Percentiles rank a stretch among this genome's conserved stretches.
These are phyloP conservation scores for Physcia stellaris DNA, from an alignment of 495 filamentous ascomycete species.

Conservation along the genomic window DNA sequence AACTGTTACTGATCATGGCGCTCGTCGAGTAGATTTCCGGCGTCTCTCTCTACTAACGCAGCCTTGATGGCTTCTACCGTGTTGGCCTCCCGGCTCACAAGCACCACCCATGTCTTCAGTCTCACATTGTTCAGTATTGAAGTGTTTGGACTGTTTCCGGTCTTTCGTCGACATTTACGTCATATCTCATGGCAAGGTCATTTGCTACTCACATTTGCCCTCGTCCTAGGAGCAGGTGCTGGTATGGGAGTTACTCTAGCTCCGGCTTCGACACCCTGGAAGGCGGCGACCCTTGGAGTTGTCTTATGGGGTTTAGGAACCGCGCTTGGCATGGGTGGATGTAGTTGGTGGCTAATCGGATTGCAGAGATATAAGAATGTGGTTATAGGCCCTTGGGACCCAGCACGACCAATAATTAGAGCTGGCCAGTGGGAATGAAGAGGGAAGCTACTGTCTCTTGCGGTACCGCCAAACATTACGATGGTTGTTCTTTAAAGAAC, in stretches of 20 bases:
- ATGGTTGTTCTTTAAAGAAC: no score
- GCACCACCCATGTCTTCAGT: constrained; percentile 88
- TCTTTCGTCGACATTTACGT: constrained; percentile 77
- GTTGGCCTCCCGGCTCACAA: constrained; percentile 72
- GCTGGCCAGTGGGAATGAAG: constrained; percentile 14
- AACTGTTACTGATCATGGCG: constrained; percentile 5
- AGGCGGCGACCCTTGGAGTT: constrained; percentile 53
- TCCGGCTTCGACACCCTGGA: constrained; percentile 38
- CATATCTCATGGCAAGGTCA: constrained; percentile 78
- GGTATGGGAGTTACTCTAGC: constrained; percentile 62
- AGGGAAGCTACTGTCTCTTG: no score
- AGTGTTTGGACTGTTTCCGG: constrained; percentile 91
- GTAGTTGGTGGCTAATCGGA: constrained; percentile 95
- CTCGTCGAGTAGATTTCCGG: constrained; percentile 48
- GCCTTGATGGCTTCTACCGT: constrained; percentile 91
- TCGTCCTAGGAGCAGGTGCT: constrained; percentile 65
- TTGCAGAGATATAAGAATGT: constrained; percentile 99
- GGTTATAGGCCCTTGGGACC: constrained; percentile 96
- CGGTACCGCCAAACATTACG: no score
- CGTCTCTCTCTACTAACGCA: constrained; percentile 84
- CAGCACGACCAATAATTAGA: constrained; percentile 68
- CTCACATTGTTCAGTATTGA: constrained; percentile 93
- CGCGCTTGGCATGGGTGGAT: constrained; percentile 73
- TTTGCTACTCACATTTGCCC: constrained; percentile 56
- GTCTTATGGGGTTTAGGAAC: constrained; percentile 59